Evolutionary conservation across 495 filamentous ascomycete genomes (phyloP).

Genomic region (Schizothecium vesticola): DNA sequence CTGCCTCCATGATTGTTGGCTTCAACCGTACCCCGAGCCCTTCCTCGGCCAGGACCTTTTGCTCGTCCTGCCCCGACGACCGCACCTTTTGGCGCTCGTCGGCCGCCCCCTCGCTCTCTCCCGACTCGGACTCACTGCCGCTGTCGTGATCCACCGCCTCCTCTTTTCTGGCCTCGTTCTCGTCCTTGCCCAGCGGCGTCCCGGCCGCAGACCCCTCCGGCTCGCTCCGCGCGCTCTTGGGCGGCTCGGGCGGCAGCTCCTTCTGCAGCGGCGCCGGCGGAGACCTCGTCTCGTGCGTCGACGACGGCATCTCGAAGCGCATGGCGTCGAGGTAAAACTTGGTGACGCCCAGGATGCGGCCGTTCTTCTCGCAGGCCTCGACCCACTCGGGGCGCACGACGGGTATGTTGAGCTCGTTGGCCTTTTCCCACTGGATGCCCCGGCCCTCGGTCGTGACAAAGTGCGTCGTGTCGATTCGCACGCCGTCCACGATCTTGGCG

Average conservation of each 20-base stretch:
- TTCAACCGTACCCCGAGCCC: constrained; percentile 42
- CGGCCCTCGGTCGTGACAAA: constrained; percentile 97
- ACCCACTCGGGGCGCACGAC: constrained; percentile 98
- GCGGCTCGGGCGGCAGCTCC: constrained; percentile 32
- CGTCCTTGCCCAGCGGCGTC: constrained; percentile 11
- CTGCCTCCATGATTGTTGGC: constrained; percentile 31
- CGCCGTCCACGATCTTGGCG: constrained; percentile 82
- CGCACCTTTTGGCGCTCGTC: constrained; percentile 31
- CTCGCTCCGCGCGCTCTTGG: constrained; percentile 13
- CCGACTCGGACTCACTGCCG: constrained; percentile 18
- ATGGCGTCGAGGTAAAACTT: constrained; percentile 88
- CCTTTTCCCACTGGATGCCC: constrained; percentile 88
- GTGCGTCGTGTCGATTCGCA: constrained; percentile 96
- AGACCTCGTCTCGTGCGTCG: constrained; percentile 24
- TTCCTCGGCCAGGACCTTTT: constrained; percentile 52
- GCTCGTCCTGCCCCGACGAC: constrained; percentile 41
- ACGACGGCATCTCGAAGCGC: constrained; percentile 31
- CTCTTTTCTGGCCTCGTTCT: constrained; percentile 20
- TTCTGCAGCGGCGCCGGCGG: constrained; percentile 28
- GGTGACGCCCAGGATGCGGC: constrained; percentile 87
- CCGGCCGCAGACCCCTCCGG: constrained; percentile 6
- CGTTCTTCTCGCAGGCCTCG: constrained; percentile 86
- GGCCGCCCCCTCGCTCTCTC: constrained; percentile 32
- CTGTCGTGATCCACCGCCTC: constrained; percentile 22
- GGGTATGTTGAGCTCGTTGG: constrained; percentile 95